Conservation (phyloP, 768 basidiomycete species). For the Leccinum incarnatum region DNA sequence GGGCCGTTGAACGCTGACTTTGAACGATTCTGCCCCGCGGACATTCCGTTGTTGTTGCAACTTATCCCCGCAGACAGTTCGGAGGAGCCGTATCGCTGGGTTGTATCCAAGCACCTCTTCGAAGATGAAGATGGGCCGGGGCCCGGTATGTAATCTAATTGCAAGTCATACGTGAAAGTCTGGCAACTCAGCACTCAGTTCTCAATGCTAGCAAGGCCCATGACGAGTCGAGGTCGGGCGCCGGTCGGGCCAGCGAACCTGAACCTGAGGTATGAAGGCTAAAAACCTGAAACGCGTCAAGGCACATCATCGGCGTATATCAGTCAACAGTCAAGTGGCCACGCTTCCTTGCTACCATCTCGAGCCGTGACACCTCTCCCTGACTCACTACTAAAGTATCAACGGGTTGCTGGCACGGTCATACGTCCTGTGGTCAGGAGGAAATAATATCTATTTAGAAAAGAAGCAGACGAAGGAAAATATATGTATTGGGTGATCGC, state of each 20-base stretch:
- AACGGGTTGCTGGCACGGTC: neutral
- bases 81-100: neutral
- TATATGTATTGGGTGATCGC: slow-evolving; percentile 8
- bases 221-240: neutral
- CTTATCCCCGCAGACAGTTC: neutral
- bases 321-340: neutral
- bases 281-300: neutral
- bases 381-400: neutral
- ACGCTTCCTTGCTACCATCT: neutral
- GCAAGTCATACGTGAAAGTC: neutral
- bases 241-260: neutral
- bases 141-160: neutral
- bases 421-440: neutral
- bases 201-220: neutral
- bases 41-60: neutral
- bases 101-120: neutral
- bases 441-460: neutral
- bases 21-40: slow-evolving; percentile 1
- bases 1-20: neutral
- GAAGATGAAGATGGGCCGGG: neutral
- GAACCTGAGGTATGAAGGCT: neutral
- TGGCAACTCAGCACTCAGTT: neutral
- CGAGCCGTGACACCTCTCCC: neutral
- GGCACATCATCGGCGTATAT: neutral
- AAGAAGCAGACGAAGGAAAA: neutral